Base-by-base conservation (phyloP, 805 yeast genomes). In the Saccharomycopsis sp. region DNA sequence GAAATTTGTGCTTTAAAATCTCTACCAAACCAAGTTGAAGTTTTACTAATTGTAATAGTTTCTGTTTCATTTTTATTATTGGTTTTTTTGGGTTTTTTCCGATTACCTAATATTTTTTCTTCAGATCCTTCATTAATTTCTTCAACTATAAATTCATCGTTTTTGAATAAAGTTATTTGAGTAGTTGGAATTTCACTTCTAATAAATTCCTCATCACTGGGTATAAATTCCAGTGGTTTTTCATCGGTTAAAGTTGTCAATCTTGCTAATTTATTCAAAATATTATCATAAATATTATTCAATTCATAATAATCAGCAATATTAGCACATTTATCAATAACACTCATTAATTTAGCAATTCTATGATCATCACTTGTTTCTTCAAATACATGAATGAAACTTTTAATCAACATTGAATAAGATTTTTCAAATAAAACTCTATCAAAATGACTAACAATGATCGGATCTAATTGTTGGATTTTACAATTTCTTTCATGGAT, bases 1-100 rank as follows among this genome's bases (percentile, higher is more conserved):
- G 96, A 80, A 46, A 89, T 63, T 55, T 94, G 98, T 0, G 95
- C 95, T 53, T 88, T 86, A 62, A 85, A 84, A 53, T 87, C 92
- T 36, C 80, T 69, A 5, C 98, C 99, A 55, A 92, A 79, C 56
- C 79, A 70, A 13, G 87, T 85, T 0, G 96, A 74, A 39, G 76
- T 62, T 42, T 85, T 87, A 53, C 94, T 79, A 3, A 92, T 92
- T 3, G 82, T 79, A 27, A 92, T 69, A 14, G 40, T 49, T 3
- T 52, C 49, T 3, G 66, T 64, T 13, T 45, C 40, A 12, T 47
- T 49, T 33, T 13, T 17, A 19, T 25, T 17, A 28, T 6, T n/a
- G 8, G 18, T n/a, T 8, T 23, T 23, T 23, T 23, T 13, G n/a
- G 34, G 17, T 9, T 34, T 15, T 25, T 34, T 20, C 21, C 34